Evolutionary conservation across 2,329 filamentous ascomycete species (phyloP).

Genomic region (Tolypocladium pustulatum): DNA sequence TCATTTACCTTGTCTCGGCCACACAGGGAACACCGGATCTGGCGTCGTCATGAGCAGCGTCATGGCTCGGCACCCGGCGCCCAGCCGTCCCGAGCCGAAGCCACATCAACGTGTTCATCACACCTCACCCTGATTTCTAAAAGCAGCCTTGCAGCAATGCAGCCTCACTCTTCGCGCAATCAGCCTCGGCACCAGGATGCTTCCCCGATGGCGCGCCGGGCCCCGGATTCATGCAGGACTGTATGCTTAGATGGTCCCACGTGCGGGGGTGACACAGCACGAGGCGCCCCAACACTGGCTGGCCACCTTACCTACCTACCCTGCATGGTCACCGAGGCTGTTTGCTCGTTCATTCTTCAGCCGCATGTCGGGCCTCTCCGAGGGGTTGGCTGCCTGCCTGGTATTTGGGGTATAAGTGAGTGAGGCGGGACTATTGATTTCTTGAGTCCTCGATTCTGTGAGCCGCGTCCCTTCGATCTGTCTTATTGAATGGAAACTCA

Average conservation of each 20-base stretch:
- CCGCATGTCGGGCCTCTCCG: not conserved
- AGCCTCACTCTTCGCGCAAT: not conserved
- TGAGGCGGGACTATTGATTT: not conserved
- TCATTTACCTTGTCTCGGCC: not conserved
- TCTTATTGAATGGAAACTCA: not conserved
- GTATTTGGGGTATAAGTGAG: not conserved
- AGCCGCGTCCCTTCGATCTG: too few relatives aligned
- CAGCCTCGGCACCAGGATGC: not conserved
- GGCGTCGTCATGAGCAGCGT: not conserved
- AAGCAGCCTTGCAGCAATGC: not conserved
- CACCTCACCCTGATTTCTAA: not conserved
- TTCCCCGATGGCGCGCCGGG: not conserved
- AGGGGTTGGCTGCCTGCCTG: not conserved
- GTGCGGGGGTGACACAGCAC: not conserved
- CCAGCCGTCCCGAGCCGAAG: slow-evolving; percentile 15
- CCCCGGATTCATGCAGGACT: not conserved
- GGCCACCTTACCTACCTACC: not conserved
- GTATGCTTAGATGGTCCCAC: not conserved
- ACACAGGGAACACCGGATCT: not conserved
- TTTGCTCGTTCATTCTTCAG: not conserved
- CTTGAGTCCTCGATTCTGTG: too few relatives aligned
- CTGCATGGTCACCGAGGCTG: not conserved
- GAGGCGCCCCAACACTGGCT: not conserved
- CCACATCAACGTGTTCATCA: too few relatives aligned
- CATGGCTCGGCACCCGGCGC: slow-evolving; percentile 3